Percentiles rank a stretch among this genome's conserved stretches.
These are phyloP conservation scores for Neonectria magnoliae DNA, from an alignment of 2,329 filamentous ascomycete species.

Conservation along the genomic window DNA sequence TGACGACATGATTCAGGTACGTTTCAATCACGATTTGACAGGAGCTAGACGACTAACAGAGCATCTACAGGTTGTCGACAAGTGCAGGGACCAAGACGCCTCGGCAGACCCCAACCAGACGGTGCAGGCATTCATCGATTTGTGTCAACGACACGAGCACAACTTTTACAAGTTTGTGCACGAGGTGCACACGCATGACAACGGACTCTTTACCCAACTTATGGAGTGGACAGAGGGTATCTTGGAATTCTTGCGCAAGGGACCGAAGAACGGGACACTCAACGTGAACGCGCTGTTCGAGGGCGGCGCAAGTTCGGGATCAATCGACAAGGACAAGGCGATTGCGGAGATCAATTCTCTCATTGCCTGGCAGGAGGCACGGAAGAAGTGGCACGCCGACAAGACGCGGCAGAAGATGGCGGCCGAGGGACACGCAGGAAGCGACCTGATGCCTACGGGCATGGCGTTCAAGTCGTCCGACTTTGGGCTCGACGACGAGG, in stretches of 20 bases:
- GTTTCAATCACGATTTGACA: conserved; percentile 18
- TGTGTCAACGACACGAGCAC: conserved; percentile 93
- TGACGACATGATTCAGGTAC: conserved; percentile 88
- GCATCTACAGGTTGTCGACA: conserved; percentile 65
- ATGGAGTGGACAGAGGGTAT: conserved; percentile 99
- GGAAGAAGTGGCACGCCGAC: conserved; percentile 98
- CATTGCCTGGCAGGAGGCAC: conserved; percentile 91
- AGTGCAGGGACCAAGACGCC: conserved; percentile 78
- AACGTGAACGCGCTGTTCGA: conserved; percentile 96
- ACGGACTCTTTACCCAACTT: conserved; percentile 92
- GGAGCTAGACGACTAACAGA: conserved; percentile 24
- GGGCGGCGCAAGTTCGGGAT: conserved; percentile 74
- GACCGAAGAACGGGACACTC: conserved; percentile 84
- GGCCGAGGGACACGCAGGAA: conserved; percentile 69
- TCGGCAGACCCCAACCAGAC: conserved; percentile 98
- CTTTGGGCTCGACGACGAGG: conserved; percentile 89
- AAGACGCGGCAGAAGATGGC: conserved; percentile 99
- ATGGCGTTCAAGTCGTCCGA: conserved; percentile 79
- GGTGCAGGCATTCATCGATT: conserved; percentile 96
- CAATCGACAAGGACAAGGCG: conserved; percentile 76
- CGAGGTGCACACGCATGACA: conserved; percentile 96
- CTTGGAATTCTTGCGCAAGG: conserved; percentile 88
- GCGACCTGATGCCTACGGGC: conserved; percentile 62
- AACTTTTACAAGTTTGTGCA: conserved; percentile 99
- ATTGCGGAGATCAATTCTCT: conserved; percentile 84